Evolutionary conservation across 805 yeast genomes (phyloP).

Genomic region (Candida dajiaensis): DNA sequence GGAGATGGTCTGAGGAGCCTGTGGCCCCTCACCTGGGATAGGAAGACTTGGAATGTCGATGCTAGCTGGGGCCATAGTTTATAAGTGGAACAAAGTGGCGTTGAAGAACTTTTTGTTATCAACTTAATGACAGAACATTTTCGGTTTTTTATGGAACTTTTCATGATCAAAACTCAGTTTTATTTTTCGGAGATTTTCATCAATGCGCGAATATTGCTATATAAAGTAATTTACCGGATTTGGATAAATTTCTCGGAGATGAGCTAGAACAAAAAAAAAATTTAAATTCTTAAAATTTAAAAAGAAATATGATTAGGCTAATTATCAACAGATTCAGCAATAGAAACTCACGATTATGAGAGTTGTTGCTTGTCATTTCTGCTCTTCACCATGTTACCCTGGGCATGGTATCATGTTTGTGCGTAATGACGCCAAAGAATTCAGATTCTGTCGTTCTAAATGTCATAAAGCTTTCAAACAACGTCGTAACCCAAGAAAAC

Average conservation of each 20-base stretch:
- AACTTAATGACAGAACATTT: too few species aligned
- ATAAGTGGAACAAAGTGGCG: not conserved
- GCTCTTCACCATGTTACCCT: slow-evolving; percentile 94
- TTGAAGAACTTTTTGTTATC: too few species aligned
- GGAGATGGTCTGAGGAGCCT: slow-evolving; percentile 22
- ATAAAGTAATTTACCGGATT: not conserved
- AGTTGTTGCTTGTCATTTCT: slow-evolving; percentile 88
- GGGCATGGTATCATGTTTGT: slow-evolving; percentile 97
- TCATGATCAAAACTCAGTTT: not conserved
- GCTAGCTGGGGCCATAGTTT: slow-evolving; percentile 22
- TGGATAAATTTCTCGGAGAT: not conserved
- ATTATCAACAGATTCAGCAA: not conserved
- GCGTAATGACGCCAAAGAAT: slow-evolving; percentile 96
- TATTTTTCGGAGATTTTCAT: not conserved
- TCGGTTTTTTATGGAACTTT: not conserved
- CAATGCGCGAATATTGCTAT: not conserved
- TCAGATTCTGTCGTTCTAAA: slow-evolving; percentile 94
- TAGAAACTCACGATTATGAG: slow-evolving; percentile 45
- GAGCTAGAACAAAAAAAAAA: not conserved
- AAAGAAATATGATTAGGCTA: not conserved
- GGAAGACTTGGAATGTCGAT: slow-evolving; percentile 53
- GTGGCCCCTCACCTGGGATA: slow-evolving; percentile 44
- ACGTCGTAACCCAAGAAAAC: slow-evolving; percentile 97
- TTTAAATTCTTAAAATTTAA: not conserved
- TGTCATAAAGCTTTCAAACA: slow-evolving; percentile 97